Conservation (phyloP, 495 filamentous ascomycete genomes). For the Neurospora sp. region DNA sequence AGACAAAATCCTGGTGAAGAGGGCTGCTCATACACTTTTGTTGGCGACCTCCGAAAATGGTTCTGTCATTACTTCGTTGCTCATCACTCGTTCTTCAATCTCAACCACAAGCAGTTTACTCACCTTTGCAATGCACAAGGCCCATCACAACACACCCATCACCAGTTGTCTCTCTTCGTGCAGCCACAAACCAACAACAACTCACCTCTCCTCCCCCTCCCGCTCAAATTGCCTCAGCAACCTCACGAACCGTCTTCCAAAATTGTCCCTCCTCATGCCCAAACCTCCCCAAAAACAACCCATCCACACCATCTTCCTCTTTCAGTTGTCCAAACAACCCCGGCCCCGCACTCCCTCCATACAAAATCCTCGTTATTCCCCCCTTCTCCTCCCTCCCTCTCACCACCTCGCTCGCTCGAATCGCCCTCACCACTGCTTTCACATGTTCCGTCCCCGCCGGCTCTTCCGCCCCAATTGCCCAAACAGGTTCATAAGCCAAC, state of each 20-base stretch:
- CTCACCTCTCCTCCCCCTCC: background rate
- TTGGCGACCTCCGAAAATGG: background rate
- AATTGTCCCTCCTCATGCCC: conserved; percentile 65
- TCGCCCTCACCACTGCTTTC: conserved; percentile 50
- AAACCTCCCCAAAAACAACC: conserved; percentile 73
- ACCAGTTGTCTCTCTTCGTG: background rate
- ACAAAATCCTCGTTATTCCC: conserved; percentile 55
- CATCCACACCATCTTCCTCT: conserved; percentile 52
- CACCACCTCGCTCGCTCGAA: conserved; percentile 40
- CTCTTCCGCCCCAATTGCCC: conserved; percentile 68
- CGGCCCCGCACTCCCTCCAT: conserved; percentile 72
- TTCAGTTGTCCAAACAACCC: conserved; percentile 58
- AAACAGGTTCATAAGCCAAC: conserved; percentile 81
- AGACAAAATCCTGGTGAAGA: background rate
- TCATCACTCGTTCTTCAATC: background rate
- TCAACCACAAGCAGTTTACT: background rate
- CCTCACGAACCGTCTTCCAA: conserved; percentile 56
- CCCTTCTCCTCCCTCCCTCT: conserved; percentile 31
- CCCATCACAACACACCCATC: background rate
- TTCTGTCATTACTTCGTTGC: background rate
- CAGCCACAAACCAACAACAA: background rate
- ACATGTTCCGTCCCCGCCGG: conserved; percentile 70
- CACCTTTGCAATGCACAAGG: background rate
- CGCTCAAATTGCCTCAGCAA: conserved; percentile 31
- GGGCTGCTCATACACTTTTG: background rate